A percentile compares a stretch with the other conserved stretches of the same genome.
phyloP scores from a whole-genome alignment of 768 basidiomycete species.

The Tylopilus felleus region DNA sequence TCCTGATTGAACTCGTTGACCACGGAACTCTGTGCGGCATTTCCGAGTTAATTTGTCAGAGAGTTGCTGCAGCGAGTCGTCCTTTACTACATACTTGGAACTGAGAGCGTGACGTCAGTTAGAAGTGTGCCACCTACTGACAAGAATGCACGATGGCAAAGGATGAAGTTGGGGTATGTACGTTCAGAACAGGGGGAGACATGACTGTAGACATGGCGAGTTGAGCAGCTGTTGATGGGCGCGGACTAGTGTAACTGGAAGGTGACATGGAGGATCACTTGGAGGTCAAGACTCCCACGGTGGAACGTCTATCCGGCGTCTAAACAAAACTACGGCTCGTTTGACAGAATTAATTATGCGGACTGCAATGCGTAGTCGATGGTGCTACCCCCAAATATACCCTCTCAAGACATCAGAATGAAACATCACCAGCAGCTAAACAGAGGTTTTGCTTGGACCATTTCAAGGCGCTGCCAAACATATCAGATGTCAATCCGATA shows the following conservation, averaged over 20 bases:
- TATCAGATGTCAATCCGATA: background rate
- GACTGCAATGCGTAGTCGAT: constrained; percentile 5
- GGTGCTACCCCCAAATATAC: background rate
- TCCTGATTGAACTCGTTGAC: constrained; percentile 63
- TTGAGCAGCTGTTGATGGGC: background rate
- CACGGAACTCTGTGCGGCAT: constrained; percentile 51
- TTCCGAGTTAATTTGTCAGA: constrained; percentile 74
- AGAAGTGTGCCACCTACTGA: constrained; percentile 35
- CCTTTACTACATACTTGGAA: constrained; percentile 47
- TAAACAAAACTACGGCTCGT: background rate
- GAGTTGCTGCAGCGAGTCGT: constrained; percentile 61
- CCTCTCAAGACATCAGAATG: background rate
- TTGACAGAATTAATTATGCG: background rate
- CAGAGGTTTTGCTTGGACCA: constrained; percentile 62
- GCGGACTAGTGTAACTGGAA: background rate
- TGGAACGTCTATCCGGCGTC: background rate
- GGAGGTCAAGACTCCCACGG: constrained; percentile 5
- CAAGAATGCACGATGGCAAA: constrained; percentile 74
- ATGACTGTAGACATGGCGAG: constrained; percentile 26
- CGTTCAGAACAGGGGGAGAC: constrained; percentile 52
- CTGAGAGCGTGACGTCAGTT: constrained; percentile 6
- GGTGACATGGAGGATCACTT: background rate
- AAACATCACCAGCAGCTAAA: constrained; percentile 63
- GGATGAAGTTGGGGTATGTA: constrained; percentile 75
- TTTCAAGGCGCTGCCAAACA: constrained; percentile 62